Conservation (phyloP, 768 basidiomycete species). For the Megacollybia marginata region DNA sequence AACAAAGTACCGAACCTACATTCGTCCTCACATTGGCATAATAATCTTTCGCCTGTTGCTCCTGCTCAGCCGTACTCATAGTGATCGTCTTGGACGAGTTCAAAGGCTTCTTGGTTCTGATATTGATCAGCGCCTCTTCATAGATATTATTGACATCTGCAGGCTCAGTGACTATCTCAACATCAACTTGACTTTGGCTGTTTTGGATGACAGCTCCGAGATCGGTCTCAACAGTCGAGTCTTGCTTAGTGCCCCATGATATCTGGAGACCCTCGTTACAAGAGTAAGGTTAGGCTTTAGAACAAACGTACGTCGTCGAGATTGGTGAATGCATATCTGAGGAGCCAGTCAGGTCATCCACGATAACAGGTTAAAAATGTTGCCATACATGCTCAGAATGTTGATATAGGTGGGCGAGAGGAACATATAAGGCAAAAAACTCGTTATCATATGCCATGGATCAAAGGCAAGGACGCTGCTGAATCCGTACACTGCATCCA, state of each 20-base stretch:
- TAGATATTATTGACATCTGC: slow-evolving; percentile 82
- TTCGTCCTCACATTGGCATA: slow-evolving; percentile 86
- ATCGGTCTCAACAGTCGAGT: slow-evolving; percentile 62
- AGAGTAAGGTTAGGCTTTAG: slow-evolving; percentile 7
- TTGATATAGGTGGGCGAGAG: slow-evolving; percentile 79
- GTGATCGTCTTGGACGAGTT: slow-evolving; percentile 21
- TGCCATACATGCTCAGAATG: slow-evolving; percentile 64
- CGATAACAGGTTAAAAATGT: slow-evolving; percentile 1
- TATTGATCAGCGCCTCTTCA: slow-evolving; percentile 74
- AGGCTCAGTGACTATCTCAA: slow-evolving; percentile 76
- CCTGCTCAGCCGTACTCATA: slow-evolving; percentile 51
- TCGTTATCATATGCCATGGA: slow-evolving; percentile 95
- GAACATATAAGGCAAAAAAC: slow-evolving; percentile 82
- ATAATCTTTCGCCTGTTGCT: slow-evolving; percentile 75
- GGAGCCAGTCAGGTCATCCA: slow-evolving; percentile 11
- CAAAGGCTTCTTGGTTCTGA: slow-evolving; percentile 32
- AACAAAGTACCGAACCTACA: slow-evolving; percentile 23
- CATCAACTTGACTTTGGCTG: slow-evolving; percentile 74
- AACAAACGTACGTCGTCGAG: slow-evolving; percentile 63
- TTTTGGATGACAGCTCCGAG: slow-evolving; percentile 82
- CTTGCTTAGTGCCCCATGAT: slow-evolving; percentile 96
- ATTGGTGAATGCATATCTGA: slow-evolving; percentile 79
- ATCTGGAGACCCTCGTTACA: slow-evolving; percentile 36
- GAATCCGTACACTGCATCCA: slow-evolving; percentile 57
- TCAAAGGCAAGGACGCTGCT: slow-evolving; percentile 82